These are phyloP conservation scores for Nitzschia palea DNA, from an alignment of 108 stramenopile species.

Conservation along the genomic window DNA sequence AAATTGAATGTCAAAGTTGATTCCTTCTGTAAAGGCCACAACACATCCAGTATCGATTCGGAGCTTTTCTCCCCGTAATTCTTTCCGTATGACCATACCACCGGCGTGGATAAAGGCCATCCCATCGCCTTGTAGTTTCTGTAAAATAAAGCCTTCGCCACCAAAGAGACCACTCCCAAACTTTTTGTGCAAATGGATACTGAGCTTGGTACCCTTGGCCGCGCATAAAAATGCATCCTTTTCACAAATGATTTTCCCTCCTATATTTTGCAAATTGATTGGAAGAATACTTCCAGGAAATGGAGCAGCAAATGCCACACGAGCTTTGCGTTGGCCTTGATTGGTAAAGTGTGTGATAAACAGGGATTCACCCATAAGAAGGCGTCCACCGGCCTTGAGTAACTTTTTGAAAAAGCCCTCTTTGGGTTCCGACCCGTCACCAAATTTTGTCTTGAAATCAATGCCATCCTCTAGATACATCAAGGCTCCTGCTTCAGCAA, in stretches of 20 bases:
- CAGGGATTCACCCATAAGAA: conserved; percentile 73
- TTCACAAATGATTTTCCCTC: conserved; percentile 65
- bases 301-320: conserved; percentile 72
- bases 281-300: conserved; percentile 70
- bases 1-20: conserved; percentile 72
- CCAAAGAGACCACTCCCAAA: conserved; percentile 79
- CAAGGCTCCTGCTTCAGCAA: conserved; percentile 79
- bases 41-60: conserved; percentile 74
- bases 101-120: conserved; percentile 81
- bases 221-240: conserved; percentile 80
- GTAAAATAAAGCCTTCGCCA: conserved; percentile 87
- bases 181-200: conserved; percentile 70
- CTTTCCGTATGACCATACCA: conserved; percentile 62
- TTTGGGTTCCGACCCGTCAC: conserved; percentile 51
- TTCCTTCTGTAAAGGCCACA: conserved; percentile 66
- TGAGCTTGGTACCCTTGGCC: conserved; percentile 55
- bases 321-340: conserved; percentile 46
- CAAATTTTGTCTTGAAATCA: conserved; percentile 73
- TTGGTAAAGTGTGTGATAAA: conserved; percentile 77
- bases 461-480: conserved; percentile 80
- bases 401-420: conserved; percentile 30
- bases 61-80: conserved; percentile 65
- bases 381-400: conserved; percentile 55
- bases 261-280: conserved; percentile 54
- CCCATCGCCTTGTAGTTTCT: conserved; percentile 64